Base-by-base conservation (phyloP, 352 stramenopile genomes). In the Aphanomyces euteiches region DNA sequence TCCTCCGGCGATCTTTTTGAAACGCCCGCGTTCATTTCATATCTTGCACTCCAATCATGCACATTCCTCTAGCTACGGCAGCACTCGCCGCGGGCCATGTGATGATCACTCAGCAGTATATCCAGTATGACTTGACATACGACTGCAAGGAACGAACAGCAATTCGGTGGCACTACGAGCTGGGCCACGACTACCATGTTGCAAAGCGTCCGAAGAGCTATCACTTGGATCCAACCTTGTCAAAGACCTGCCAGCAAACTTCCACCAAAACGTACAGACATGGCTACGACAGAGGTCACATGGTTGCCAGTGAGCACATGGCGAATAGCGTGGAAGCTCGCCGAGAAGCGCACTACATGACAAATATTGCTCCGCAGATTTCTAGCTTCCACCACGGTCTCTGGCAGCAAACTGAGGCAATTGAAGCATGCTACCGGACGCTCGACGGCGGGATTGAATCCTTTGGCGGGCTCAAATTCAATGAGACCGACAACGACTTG, bases 271-370 rank as follows among this genome's bases (percentile, higher is more conserved):
- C 58, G 6, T 66, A 66, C 19, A 37, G 19, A 8, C 47, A 66
- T 34, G 59, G 59, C 17, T 67, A 57, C 39, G 59, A 67, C n/a
- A 36, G 59, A 3, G 59, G 59, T 28, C 59, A 67, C 59, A 56
- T 67, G 28, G 59, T 67, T 37, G 47, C 59, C 6, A 57, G 41
- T 41, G 15, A 60, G 41, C 59, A 67, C 59, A 67, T 67, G 59
- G 6, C 15, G 7, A 67, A 57, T 28, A 67, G 41, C 59, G 59
- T 38, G 7, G 36, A 53, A 7, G 47, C 15, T 13, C 15, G 41
- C 21, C 59, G 54, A 36, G n/a, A 67, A 56, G 13, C 59, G 8
- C 59, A 67, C 47, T 67, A 67, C 38, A 67, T 67, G 59, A 67
- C 41, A 7, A 67, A 67, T 40, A 67, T 67, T 36, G 37, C 47